phyloP scores from a whole-genome alignment of 2,329 filamentous ascomycete genomes.

The Huntiella omanensis region DNA sequence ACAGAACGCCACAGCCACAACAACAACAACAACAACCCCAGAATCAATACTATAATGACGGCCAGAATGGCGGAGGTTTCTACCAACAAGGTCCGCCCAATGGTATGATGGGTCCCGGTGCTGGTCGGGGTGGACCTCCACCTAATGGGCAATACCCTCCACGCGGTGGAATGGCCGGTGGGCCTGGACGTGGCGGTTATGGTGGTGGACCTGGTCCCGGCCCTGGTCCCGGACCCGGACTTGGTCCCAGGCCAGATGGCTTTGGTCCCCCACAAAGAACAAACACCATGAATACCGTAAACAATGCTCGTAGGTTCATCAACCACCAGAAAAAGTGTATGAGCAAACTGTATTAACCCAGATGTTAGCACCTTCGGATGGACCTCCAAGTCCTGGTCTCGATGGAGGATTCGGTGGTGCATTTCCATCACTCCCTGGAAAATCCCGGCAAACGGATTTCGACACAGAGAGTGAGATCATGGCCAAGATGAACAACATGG shows the following conservation, averaged over 20 bases:
- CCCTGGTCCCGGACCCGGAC: not conserved
- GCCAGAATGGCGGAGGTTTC: slow-evolving; percentile 27
- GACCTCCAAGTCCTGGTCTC: slow-evolving; percentile 3
- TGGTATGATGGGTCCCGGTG: slow-evolving; percentile 18
- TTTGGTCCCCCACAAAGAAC: slow-evolving; percentile 11
- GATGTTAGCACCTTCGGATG: not conserved
- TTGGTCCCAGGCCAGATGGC: slow-evolving; percentile 1
- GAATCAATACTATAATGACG: slow-evolving; percentile 28
- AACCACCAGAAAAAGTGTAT: not conserved
- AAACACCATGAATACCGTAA: slow-evolving; percentile 3
- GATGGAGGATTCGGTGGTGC: slow-evolving; percentile 8
- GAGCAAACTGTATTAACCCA: not conserved
- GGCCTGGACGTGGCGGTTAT: slow-evolving; percentile 7
- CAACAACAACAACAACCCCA: slow-evolving; percentile 20
- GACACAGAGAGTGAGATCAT: slow-evolving; percentile 9
- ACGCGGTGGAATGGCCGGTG: slow-evolving; percentile 15
- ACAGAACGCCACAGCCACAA: not conserved
- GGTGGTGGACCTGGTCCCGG: not conserved
- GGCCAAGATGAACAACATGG: slow-evolving; percentile 8
- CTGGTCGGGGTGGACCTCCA: slow-evolving; percentile 25
- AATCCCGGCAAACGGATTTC: slow-evolving; percentile 7
- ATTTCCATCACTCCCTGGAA: slow-evolving; percentile 7
- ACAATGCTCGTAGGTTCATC: slow-evolving; percentile 2
- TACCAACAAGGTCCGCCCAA: slow-evolving; percentile 24
- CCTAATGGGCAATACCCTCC: slow-evolving; percentile 23